Base-by-base conservation (phyloP, 139 green algal species). In the Chlamydomonas incerta region DNA sequence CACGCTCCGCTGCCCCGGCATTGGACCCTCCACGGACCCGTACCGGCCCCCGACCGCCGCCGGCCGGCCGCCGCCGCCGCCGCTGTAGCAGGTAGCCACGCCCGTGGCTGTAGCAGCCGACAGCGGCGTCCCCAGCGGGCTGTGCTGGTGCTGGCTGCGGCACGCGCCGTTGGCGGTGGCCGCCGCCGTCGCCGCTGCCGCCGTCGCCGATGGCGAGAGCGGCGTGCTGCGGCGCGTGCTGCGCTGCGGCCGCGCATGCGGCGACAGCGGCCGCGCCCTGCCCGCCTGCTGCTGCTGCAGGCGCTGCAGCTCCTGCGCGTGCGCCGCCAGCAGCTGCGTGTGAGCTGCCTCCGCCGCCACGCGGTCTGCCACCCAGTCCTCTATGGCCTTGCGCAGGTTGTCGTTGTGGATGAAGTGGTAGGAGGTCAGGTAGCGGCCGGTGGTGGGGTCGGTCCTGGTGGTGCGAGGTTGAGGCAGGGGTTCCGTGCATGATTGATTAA, bases 361-460 rank as follows among this genome's bases (percentile, higher is more conserved):
- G 0, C 77, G 41, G 46, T 60, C 57, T 0, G 15, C 17, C 41
- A 83, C 77, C 77, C 77, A 83, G 77, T 83, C 77, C 62, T 83
- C 77, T 6, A 83, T 83, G 65, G 77, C 77, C 63, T 74, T 83
- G 29, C 77, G 62, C 77, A 83, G 77, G 65, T 83, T 83, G 77
- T 83, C 77, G 65, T 83, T 83, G 77, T 83, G 77, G 63, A 83
- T 83, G 77, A 83, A 83, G 41, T 83, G 77, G 41, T 83, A 83
- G 63, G 77, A 65, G 63, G 41, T 18, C 63, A 83, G 65, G 65
- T 66, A 52, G 63, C 77, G 77, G 41, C 77, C 77, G 33, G 77
- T 83, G 63, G 77, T 83, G 46, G 77, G 77, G 77, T 83, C 77
- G 41, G 63, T 83, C 62, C 77, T 83, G 77, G 0, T 3, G 1